Conservation (phyloP, 139 green algal genomes). For the Chlorella ohadii region DNA sequence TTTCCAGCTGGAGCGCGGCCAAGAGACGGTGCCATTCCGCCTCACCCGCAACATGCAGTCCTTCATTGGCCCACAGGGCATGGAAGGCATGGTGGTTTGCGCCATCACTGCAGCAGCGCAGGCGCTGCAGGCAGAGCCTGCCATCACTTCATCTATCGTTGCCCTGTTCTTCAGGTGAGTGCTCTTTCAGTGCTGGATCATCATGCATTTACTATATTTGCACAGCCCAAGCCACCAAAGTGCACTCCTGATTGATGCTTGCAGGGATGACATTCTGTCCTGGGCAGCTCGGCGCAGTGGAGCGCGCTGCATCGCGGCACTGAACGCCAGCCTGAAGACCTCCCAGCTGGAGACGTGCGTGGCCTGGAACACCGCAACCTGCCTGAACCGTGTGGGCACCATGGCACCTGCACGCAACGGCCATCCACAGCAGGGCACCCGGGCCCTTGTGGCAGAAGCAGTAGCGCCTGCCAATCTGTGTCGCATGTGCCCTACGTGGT, state of each 20-base stretch:
- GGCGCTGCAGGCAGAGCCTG: slow-evolving; percentile 48
- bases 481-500: slow-evolving; percentile 94
- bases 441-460: slow-evolving; percentile 83
- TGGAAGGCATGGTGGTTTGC: slow-evolving; percentile 86
- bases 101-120: slow-evolving; percentile 72
- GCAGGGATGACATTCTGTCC: slow-evolving; percentile 57
- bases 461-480: slow-evolving; percentile 81
- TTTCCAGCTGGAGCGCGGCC: slow-evolving; percentile 69
- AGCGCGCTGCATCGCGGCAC: slow-evolving; percentile 28
- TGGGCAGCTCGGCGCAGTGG: slow-evolving; percentile 42
- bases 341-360: slow-evolving; percentile 47
- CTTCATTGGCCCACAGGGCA: slow-evolving; percentile 96
- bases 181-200: too few species aligned
- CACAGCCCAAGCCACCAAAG: too few species aligned
- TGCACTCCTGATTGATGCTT: too few species aligned
- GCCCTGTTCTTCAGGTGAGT: slow-evolving; percentile 71
- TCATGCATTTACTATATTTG: too few species aligned
- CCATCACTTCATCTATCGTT: slow-evolving; percentile 69
- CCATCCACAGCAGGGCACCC: slow-evolving; percentile 71
- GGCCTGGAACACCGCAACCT: slow-evolving; percentile 17
- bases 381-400: slow-evolving; percentile 7
- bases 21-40: slow-evolving; percentile 95
- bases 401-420: slow-evolving; percentile 1
- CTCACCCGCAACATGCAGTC: slow-evolving; percentile 96
- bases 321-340: slow-evolving; percentile 37